Evolutionary conservation across 768 basidiomycete genomes (phyloP), one percentile per base, ranked within the genome.

Genomic region (Crassisporium funariophilum): DNA sequence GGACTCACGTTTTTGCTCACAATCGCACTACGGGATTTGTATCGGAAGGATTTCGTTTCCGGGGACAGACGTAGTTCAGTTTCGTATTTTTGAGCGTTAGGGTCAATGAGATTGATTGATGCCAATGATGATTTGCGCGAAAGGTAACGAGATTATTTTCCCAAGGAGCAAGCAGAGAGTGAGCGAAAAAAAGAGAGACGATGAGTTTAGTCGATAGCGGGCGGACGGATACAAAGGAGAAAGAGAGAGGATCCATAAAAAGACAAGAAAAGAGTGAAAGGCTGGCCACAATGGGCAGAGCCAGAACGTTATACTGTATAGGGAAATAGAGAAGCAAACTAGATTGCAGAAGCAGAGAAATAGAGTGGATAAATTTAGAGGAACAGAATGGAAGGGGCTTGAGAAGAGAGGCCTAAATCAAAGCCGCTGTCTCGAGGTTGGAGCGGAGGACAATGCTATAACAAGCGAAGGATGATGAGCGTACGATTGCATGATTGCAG

Each of bases 1-100:
- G 21, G 21, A 83, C 84, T 72, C 69, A 86, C 84, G 51, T 84
- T 86, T 58, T 77, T 82, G 74, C 78, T 84, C 57, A 86, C 78
- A 54, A 86, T 78, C 45, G 83, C 72, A 64, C 84, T 86, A 63
- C 56, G 45, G 27, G n/a, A 13, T 48, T 35, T n/a, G 20, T n/a
- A 22, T 40, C 36, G 38, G 49, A 39, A 35, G 16, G 41, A 17
- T 47, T 50, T 50, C 36, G 53, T 41, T 51, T 42, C 27, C 49
- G 37, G n/a, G n/a, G 29, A 35, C 33, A 24, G 49, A 39, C 24
- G 17, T 40, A n/a, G 41, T 50, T 50, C 29, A 53, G 44, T 47
- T 47, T 25, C 46, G 36, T 38, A 52, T 50, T 49, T 44, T 29
- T 29, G 27, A 29, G 8, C 13, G 5, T 31, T 11, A 31, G 2